These are phyloP conservation scores for Stramenopiles sp. DNA, from an alignment of 352 stramenopile genomes.

Conservation along the genomic window DNA sequence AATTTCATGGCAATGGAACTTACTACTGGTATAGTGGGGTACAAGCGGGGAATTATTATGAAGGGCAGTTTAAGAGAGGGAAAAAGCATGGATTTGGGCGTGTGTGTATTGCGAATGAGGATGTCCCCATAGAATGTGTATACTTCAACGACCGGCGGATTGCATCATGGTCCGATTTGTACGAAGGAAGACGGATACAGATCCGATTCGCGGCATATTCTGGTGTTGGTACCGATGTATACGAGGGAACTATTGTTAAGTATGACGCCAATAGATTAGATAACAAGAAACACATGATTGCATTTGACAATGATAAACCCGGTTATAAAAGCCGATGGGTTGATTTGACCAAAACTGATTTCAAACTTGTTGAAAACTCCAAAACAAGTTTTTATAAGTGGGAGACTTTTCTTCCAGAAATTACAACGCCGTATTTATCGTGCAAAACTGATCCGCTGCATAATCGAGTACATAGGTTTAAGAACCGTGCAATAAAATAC, in stretches of 20 bases:
- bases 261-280: not conserved
- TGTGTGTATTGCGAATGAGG: not conserved
- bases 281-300: not conserved
- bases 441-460: not conserved
- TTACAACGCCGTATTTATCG: not conserved
- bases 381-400: not conserved
- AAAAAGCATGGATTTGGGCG: constrained; percentile 33
- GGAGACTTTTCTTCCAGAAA: not conserved
- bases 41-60: constrained; percentile 32
- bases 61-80: constrained; percentile 43
- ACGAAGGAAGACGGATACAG: not conserved
- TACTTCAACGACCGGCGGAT: constrained; percentile 1
- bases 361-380: not conserved
- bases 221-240: not conserved
- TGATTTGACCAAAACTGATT: not conserved
- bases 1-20: constrained; percentile 40
- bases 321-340: not conserved
- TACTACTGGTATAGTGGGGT: constrained; percentile 37
- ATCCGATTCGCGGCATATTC: not conserved
- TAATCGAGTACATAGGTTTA: not conserved
- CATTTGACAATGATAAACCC: not conserved
- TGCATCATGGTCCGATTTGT: not conserved
- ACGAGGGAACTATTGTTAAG: not conserved
- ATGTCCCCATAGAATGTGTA: not conserved
- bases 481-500: not conserved